Percentiles rank a stretch among this genome's conserved stretches.
These are phyloP conservation scores for Acanthochlamys bracteata DNA, from an alignment of 106 monocot species.

Conservation along the genomic window DNA sequence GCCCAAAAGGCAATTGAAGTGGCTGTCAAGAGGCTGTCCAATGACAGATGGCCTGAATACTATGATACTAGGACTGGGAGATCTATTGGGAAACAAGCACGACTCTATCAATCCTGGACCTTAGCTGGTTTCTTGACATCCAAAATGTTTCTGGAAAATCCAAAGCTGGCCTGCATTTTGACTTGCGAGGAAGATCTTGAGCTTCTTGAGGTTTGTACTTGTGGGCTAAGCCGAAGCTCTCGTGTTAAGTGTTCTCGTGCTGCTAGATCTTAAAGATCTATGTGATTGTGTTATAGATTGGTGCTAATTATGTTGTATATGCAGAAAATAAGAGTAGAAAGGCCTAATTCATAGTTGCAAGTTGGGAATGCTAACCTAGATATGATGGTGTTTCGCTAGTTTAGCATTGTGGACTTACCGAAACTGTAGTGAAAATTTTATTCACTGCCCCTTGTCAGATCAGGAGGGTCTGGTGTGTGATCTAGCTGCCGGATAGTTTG, in stretches of 20 bases:
- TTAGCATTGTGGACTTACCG: no score
- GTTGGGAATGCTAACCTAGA: no score
- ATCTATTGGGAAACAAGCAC: conserved; percentile 79
- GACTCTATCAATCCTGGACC: conserved; percentile 89
- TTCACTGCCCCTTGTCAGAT: no score
- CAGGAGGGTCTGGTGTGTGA: no score
- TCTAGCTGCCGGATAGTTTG: no score
- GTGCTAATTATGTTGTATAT: no score
- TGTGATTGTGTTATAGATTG: no score
- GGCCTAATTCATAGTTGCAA: no score
- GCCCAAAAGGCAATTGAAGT: conserved; percentile 58
- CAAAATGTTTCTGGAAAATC: conserved; percentile 73
- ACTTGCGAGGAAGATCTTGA: conserved; percentile 90
- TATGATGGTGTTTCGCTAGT: no score
- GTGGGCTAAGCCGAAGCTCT: conserved; percentile 43
- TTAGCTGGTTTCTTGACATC: conserved; percentile 80
- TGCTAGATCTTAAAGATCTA: no score
- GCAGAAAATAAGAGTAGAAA: no score
- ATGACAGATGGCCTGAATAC: conserved; percentile 92
- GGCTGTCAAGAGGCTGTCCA: conserved; percentile 63
- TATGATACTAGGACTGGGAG: conserved; percentile 74
- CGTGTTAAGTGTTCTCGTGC: conserved; percentile 58
- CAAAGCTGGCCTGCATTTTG: conserved; percentile 70
- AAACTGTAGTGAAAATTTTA: no score
- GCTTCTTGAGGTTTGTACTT: conserved; percentile 86